phyloP scores from a whole-genome alignment of 306 rosid species.

The Dalbergia oliveri region DNA sequence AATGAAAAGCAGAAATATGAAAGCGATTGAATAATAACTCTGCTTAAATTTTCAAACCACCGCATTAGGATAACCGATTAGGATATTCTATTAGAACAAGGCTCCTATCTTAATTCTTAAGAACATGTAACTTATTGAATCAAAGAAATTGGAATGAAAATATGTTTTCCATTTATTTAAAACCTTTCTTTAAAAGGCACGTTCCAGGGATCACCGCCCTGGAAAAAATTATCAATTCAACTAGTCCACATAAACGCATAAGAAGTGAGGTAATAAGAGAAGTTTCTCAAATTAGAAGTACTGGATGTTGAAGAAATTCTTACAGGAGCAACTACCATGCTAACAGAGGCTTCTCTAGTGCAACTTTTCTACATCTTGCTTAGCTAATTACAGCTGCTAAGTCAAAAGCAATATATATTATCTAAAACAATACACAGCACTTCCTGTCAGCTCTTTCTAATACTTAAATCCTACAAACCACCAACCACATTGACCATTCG shows the following conservation, averaged over 20 bases:
- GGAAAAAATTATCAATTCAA: too few species aligned
- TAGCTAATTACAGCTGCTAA: slow-evolving; percentile 4
- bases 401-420: background rate
- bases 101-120: background rate
- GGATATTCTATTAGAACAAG: slow-evolving; percentile 9
- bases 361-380: slow-evolving; percentile 16
- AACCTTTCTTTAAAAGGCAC: slow-evolving; percentile 6
- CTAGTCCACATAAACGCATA: background rate
- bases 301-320: background rate
- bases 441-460: slow-evolving; percentile 19
- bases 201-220: background rate
- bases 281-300: slow-evolving; percentile 11
- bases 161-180: slow-evolving; percentile 1
- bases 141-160: slow-evolving; percentile 28
- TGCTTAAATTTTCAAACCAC: slow-evolving; percentile 29
- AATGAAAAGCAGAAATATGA: slow-evolving; percentile 17
- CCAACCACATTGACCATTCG: slow-evolving; percentile 18
- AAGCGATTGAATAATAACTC: slow-evolving; percentile 22
- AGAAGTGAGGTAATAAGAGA: slow-evolving; percentile 7
- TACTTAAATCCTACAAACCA: slow-evolving; percentile 8
- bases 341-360: background rate
- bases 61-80: background rate
- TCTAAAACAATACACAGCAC: background rate
- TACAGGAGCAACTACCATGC: background rate
- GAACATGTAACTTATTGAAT: background rate